Evolutionary conservation across 2,329 filamentous ascomycete species (phyloP), one percentile per base, ranked within the genome.

Genomic region (Escovopsis sp.): DNA sequence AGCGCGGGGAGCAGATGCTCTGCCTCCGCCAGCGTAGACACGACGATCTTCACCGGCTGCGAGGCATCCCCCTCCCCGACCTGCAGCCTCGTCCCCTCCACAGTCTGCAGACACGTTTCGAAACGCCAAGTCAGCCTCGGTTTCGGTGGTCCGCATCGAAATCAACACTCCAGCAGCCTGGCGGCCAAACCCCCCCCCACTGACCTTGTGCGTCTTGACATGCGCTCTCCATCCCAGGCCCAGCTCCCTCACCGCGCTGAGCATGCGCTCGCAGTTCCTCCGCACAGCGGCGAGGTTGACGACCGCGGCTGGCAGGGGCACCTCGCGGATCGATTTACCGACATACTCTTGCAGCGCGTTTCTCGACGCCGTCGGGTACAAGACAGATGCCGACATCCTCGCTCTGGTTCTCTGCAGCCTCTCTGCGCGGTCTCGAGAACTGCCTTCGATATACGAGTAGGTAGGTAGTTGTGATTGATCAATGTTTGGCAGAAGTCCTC

Each of bases 141-240:
- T n/a, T 4, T 12, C 12, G 37, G 24, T 30, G n/a, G 13, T 7
- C 9, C 7, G n/a, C 13, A 15, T 13, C 11, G 11, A 10, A 7
- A 16, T n/a, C 4, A 15, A 16, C 10, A 11, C 24, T 14, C 2
- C 14, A 15, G 10, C 11, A 15, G 14, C 13, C 24, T 10, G 20
- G 11, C 27, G 11, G 8, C 12, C 24, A 30, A 20, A 11, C 6
- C 34, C 10, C 9, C 15, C n/a, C 20, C 4, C 5, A 24, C 53
- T 42, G 59, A 80, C 81, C 66, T 91, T 91, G 58, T 91, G 84
- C 16, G 82, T 87, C 62, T 91, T 91, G 45, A 89, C 76, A 57
- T 91, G 84, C 1, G 81, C 79, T 44, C 84, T 68, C 65, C 85
- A 89, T 7, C 69, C 71, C 20, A 88, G 66, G 0, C 69, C 65